Evolutionary conservation across 331 rosid species (phyloP).

Genomic region (Pyrus hybrid): DNA sequence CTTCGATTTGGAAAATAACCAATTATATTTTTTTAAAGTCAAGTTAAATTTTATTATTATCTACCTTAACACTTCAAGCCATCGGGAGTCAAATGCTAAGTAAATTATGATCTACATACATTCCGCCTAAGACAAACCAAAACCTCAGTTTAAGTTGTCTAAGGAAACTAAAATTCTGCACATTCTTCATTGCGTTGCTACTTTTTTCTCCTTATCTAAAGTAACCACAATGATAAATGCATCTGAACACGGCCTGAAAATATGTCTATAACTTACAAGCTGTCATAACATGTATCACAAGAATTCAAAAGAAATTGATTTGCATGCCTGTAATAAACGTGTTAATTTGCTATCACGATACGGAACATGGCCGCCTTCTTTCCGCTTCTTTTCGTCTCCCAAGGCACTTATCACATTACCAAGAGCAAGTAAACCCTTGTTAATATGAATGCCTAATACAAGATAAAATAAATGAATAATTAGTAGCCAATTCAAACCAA

Average conservation of each 20-base stretch:
- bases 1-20: background rate
- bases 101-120: background rate
- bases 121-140: background rate
- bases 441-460: slow-evolving; percentile 75
- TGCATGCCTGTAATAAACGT: slow-evolving; percentile 71
- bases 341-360: slow-evolving; percentile 94
- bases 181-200: background rate
- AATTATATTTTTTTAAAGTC: no score
- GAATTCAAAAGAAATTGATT: background rate
- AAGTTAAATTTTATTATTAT: background rate
- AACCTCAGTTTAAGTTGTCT: background rate
- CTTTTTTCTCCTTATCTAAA: background rate
- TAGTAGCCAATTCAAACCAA: background rate
- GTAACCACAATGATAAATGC: background rate
- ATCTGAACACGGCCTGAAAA: background rate
- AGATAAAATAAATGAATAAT: background rate
- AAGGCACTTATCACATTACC: slow-evolving; percentile 89
- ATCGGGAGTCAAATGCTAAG: background rate
- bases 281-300: background rate
- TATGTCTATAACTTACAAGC: background rate
- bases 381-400: slow-evolving; percentile 90
- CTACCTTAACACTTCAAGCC: background rate
- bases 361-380: slow-evolving; percentile 92
- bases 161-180: background rate
- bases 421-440: slow-evolving; percentile 80